Conservation (phyloP, 805 yeast genomes). For the Zygoascus flipseniorum region DNA sequence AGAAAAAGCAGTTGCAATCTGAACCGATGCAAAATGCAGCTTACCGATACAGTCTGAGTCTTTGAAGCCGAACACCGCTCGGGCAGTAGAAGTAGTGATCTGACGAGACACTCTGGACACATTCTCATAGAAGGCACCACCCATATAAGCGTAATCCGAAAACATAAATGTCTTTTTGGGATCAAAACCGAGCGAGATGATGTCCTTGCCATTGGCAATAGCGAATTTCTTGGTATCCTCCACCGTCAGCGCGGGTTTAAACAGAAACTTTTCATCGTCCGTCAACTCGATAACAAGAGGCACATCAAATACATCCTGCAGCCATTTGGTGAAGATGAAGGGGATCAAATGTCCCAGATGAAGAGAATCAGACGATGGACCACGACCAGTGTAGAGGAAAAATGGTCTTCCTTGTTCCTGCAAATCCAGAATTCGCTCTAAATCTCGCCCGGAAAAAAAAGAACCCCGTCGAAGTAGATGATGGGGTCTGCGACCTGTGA, state of each 20-base stretch:
- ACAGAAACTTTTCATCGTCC: conserved; percentile 94
- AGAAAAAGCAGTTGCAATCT: conserved; percentile 93
- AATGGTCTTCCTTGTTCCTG: conserved; percentile 94
- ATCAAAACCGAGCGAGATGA: conserved; percentile 88
- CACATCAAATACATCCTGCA: conserved; percentile 94
- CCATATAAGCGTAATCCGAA: conserved; percentile 88
- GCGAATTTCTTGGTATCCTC: conserved; percentile 81
- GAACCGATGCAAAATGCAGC: conserved; percentile 90
- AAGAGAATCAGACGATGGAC: conserved; percentile 90
- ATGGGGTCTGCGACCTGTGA: conserved; percentile 90
- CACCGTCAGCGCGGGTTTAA: conserved; percentile 83
- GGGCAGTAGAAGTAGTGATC: conserved; percentile 94
- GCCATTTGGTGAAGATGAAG: conserved; percentile 91
- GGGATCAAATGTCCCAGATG: conserved; percentile 98
- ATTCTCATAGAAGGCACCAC: conserved; percentile 87
- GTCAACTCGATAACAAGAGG: conserved; percentile 91
- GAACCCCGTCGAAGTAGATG: conserved; percentile 83
- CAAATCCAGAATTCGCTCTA: conserved; percentile 62
- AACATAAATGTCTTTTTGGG: conserved; percentile 93
- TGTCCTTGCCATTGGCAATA: conserved; percentile 79
- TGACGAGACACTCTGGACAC: conserved; percentile 89
- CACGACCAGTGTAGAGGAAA: conserved; percentile 94
- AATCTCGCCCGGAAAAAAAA: conserved; percentile 77
- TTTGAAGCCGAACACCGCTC: conserved; percentile 91
- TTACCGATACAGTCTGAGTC: conserved; percentile 95